phyloP scores from a whole-genome alignment of 1,139 yeast species.

The Kluyveromyces sp. region DNA sequence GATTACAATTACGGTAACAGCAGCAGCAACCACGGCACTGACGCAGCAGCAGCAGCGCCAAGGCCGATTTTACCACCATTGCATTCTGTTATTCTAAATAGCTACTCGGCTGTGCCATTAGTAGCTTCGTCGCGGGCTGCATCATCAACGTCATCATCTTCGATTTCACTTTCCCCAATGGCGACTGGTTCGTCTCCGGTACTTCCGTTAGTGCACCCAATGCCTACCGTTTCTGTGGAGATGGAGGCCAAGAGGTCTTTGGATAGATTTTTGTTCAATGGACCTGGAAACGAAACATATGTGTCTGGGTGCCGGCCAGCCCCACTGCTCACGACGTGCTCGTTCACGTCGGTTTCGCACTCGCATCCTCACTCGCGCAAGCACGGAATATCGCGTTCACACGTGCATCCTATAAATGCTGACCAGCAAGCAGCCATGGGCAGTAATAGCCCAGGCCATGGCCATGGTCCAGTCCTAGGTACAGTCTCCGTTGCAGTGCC shows the following conservation, averaged over 20 bases:
- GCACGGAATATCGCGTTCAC: too few relatives aligned
- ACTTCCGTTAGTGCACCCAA: neutral
- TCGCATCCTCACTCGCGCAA: too few relatives aligned
- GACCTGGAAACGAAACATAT: neutral
- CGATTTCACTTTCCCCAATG: neutral
- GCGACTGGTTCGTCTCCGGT: neutral
- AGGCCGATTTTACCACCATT: constrained; percentile 2
- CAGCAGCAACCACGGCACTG: too few relatives aligned
- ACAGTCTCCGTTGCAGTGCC: too few relatives aligned
- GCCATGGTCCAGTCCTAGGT: too few relatives aligned
- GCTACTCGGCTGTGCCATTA: neutral
- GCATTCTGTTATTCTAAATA: neutral
- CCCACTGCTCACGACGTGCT: too few relatives aligned
- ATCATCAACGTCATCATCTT: neutral
- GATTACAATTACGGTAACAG: too few relatives aligned
- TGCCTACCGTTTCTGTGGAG: neutral
- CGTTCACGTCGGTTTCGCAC: too few relatives aligned
- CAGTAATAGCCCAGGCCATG: too few relatives aligned
- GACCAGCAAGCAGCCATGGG: too few relatives aligned
- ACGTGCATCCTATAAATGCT: too few relatives aligned
- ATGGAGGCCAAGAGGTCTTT: constrained; percentile 1
- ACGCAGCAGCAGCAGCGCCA: neutral
- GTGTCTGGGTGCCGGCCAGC: too few relatives aligned
- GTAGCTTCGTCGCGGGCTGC: neutral
- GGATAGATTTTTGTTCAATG: constrained; percentile 2